phyloP scores from a whole-genome alignment of 1,139 yeast genomes.

The Debaryomyces robertsiae region DNA sequence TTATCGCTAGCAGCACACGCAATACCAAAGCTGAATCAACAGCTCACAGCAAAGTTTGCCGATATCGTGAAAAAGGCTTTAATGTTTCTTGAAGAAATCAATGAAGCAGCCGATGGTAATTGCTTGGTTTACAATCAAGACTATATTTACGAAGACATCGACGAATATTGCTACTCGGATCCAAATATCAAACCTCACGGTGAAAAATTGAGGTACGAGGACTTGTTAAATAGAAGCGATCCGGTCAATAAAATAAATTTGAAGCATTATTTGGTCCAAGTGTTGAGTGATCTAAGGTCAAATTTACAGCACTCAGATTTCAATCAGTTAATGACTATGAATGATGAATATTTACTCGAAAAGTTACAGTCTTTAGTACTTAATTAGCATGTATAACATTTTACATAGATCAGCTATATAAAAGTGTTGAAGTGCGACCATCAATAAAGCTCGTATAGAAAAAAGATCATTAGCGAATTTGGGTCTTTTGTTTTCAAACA shows the following conservation, averaged over 20 bases:
- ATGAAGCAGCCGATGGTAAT: constrained; percentile 60
- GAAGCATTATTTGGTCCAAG: constrained; percentile 24
- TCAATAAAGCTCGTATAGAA: no score
- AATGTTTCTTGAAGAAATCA: constrained; percentile 70
- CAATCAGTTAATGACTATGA: constrained; percentile 26
- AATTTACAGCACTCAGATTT: constrained; percentile 28
- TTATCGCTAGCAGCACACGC: constrained; percentile 41
- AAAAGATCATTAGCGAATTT: no score
- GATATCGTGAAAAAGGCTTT: constrained; percentile 56
- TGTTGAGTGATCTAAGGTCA: constrained; percentile 23
- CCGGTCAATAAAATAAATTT: constrained; percentile 62
- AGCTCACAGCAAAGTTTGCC: constrained; percentile 21
- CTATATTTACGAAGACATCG: constrained; percentile 54
- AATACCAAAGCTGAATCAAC: constrained; percentile 23
- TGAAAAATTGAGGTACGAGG: constrained; percentile 57
- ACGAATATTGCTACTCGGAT: constrained; percentile 51
- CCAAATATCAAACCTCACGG: constrained; percentile 54
- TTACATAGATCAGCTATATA: not conserved
- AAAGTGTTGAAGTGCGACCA: not conserved
- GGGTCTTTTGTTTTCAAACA: no score
- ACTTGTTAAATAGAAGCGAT: constrained; percentile 49
- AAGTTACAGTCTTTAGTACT: constrained; percentile 21
- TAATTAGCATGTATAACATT: constrained; percentile 4
- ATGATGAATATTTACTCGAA: constrained; percentile 40
- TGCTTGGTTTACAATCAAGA: constrained; percentile 65